Evolutionary conservation across 129 eudicot species (phyloP).

Genomic region (Flaveria sonorensis): DNA sequence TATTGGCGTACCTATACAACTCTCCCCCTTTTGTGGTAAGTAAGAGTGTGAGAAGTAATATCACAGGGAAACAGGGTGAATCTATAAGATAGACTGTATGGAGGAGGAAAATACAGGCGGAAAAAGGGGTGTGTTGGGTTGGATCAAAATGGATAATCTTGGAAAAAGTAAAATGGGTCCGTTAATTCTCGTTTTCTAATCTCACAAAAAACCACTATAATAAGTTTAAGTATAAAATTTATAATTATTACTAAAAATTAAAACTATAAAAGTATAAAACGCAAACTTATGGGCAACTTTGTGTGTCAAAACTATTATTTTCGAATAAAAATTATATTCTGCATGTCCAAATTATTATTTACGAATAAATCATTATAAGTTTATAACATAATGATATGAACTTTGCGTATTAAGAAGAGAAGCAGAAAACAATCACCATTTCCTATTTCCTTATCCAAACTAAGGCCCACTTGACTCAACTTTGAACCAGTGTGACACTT

Average conservation of each 20-base stretch:
- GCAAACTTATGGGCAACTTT: neutral
- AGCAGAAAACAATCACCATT: neutral
- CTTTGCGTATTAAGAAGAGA: neutral
- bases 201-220: neutral
- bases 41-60: neutral
- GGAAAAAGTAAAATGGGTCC: conserved; percentile 2
- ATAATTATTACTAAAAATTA: neutral
- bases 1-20: neutral
- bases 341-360: neutral
- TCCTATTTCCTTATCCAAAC: conserved; percentile 10
- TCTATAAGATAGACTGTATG: neutral
- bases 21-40: neutral
- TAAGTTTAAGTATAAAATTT: neutral
- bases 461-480: neutral
- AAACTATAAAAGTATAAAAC: neutral
- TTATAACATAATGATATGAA: neutral
- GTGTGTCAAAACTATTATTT: neutral
- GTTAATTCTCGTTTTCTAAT: neutral
- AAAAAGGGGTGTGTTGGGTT: neutral
- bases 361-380: neutral
- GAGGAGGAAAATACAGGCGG: neutral
- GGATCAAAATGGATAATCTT: conserved; percentile 8
- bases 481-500: neutral
- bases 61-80: neutral
- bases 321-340: neutral